Evolutionary conservation across 1,284 basidiomycete species (phyloP).

Genomic region (Pascua guehoae): DNA sequence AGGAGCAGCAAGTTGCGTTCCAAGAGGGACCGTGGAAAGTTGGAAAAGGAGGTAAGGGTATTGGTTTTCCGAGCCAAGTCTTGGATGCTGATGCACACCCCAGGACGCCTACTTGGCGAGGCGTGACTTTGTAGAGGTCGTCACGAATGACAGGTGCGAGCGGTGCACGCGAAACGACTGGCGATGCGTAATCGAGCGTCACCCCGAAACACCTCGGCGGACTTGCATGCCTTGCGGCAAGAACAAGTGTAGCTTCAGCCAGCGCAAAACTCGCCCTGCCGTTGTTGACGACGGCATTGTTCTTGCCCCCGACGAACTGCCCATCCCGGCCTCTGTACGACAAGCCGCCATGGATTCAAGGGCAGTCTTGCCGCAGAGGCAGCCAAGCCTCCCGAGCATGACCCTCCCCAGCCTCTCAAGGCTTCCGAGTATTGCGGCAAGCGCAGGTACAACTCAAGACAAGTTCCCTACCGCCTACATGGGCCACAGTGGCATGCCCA

Average conservation of each 20-base stretch:
- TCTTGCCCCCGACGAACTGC: no score
- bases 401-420: no score
- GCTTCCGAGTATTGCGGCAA: no score
- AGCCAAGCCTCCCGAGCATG: no score
- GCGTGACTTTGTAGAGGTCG: conserved; percentile 11
- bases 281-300: no score
- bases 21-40: conserved; percentile 18
- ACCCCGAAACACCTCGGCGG: conserved; percentile 11
- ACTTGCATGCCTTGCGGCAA: conserved; percentile 20
- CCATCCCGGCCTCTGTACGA: no score
- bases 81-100: neutral
- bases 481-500: no score
- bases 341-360: no score
- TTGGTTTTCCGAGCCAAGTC: neutral
- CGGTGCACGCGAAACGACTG: conserved; percentile 16
- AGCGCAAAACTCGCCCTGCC: conserved; percentile 1
- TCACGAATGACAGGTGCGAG: conserved; percentile 4
- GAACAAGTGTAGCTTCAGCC: conserved; percentile 18
- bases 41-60: conserved; percentile 13
- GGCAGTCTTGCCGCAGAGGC: no score
- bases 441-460: no score
- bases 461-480: no score
- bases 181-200: conserved; percentile 15
- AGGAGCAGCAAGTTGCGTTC: conserved; percentile 10
- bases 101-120: conserved; percentile 10